A percentile compares a stretch with the other conserved stretches of the same genome.
Evolutionary conservation across 306 rosid genomes (phyloP).

Genomic region (Cotoneaster glaucophyllus): DNA sequence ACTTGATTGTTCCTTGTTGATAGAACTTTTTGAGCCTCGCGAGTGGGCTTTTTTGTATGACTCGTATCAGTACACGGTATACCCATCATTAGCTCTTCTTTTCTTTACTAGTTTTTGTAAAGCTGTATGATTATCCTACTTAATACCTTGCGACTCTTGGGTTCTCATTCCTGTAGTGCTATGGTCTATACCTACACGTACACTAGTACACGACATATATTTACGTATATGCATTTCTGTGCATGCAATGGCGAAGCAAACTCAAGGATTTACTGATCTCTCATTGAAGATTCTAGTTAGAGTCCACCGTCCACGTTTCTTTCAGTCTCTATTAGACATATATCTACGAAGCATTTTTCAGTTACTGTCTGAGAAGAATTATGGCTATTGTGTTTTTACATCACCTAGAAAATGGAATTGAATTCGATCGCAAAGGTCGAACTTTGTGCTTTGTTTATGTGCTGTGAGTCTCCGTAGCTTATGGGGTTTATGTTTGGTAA

Average conservation of each 20-base stretch:
- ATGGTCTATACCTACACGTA: not conserved
- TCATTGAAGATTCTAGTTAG: not conserved
- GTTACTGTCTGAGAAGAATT: too few relatives aligned
- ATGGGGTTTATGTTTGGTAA: not conserved
- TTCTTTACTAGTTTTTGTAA: not conserved
- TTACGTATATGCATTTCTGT: not conserved
- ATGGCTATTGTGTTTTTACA: not conserved
- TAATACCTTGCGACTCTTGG: not conserved
- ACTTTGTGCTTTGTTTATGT: not conserved
- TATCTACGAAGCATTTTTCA: not conserved
- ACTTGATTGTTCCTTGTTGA: not conserved
- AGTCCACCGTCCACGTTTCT: not conserved
- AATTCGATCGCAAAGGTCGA: too few relatives aligned
- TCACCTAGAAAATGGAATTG: not conserved
- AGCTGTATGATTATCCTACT: not conserved
- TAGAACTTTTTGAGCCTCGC: not conserved
- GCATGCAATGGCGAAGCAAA: not conserved
- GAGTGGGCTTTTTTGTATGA: too few relatives aligned
- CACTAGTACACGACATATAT: not conserved
- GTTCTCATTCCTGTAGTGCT: not conserved
- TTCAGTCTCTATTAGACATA: not conserved
- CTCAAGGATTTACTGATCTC: not conserved
- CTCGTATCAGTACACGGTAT: too few relatives aligned
- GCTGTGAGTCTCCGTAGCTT: not conserved
- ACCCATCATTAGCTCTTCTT: not conserved